phyloP scores from a whole-genome alignment of 192 early-diverging fungal genomes.

The Coemansia sp. region DNA sequence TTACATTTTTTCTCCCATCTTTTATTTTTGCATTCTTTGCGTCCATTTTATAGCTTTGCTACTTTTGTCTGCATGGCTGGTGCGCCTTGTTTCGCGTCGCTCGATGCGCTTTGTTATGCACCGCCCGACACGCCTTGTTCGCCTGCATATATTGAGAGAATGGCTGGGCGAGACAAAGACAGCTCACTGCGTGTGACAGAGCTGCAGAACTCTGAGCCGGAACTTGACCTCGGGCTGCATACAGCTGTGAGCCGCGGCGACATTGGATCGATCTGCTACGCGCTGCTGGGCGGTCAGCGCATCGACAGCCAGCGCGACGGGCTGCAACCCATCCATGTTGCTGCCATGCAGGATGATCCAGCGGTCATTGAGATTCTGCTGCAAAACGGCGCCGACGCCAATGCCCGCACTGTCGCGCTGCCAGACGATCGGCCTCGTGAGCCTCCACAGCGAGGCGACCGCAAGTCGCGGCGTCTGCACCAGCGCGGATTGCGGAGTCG shows the following conservation, averaged over 20 bases:
- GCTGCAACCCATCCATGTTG: constrained; percentile 68
- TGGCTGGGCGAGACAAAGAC: constrained; percentile 26
- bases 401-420: constrained; percentile 55
- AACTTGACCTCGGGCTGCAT: constrained; percentile 42
- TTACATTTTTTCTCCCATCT: background rate
- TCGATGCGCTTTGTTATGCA: constrained; percentile 6
- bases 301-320: constrained; percentile 71
- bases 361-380: constrained; percentile 68
- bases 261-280: constrained; percentile 50
- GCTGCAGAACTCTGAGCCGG: constrained; percentile 2
- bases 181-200: background rate
- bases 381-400: constrained; percentile 69
- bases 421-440: background rate
- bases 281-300: constrained; percentile 60
- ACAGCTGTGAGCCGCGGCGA: constrained; percentile 42
- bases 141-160: constrained; percentile 6
- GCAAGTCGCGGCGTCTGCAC: constrained; percentile 2
- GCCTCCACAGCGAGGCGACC: background rate
- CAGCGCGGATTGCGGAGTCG: constrained; percentile 29
- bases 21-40: constrained; percentile 6
- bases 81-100: constrained; percentile 13
- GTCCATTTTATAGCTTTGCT: background rate
- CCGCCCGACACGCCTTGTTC: constrained; percentile 7
- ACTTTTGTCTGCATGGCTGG: constrained; percentile 11
- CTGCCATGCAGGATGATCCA: constrained; percentile 63